These are phyloP conservation scores for Neopestalotiopsis sp. DNA, from an alignment of 2,329 filamentous ascomycete genomes.

Conservation along the genomic window DNA sequence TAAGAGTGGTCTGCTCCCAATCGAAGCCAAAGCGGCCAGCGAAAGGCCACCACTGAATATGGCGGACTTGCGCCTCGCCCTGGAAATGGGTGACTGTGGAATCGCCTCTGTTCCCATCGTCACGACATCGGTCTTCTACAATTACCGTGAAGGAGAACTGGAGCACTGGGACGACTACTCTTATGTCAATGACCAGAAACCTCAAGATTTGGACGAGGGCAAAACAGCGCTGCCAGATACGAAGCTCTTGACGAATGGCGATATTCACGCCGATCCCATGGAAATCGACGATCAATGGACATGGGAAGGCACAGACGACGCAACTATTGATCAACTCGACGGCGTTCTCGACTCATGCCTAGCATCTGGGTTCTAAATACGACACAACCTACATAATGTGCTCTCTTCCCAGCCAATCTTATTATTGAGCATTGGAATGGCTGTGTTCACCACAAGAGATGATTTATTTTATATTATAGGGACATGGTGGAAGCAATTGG, in stretches of 20 bases:
- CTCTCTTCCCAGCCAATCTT: background rate
- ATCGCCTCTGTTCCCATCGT: constrained; percentile 80
- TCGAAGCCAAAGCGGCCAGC: constrained; percentile 79
- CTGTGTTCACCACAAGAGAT: background rate
- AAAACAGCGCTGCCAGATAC: constrained; percentile 39
- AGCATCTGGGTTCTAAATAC: constrained; percentile 43
- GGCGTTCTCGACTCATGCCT: constrained; percentile 62
- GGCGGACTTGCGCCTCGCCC: constrained; percentile 76
- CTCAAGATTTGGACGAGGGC: constrained; percentile 34
- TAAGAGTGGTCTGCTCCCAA: constrained; percentile 77
- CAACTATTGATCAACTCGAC: constrained; percentile 60
- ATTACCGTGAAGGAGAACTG: constrained; percentile 78
- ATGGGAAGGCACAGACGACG: constrained; percentile 65
- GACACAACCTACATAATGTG: background rate
- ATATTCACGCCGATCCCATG: constrained; percentile 58
- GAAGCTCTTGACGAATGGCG: constrained; percentile 52
- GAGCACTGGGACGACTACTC: constrained; percentile 70
- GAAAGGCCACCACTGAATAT: constrained; percentile 76
- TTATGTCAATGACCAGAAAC: constrained; percentile 49
- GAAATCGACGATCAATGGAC: constrained; percentile 57
- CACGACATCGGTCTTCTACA: constrained; percentile 70
- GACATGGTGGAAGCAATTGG: too few relatives aligned
- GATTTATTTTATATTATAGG: background rate
- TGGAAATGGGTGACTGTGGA: constrained; percentile 78
- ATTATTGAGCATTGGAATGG: background rate